Evolutionary conservation across 345 rosid species (phyloP).

Genomic region (Punica granatum): DNA sequence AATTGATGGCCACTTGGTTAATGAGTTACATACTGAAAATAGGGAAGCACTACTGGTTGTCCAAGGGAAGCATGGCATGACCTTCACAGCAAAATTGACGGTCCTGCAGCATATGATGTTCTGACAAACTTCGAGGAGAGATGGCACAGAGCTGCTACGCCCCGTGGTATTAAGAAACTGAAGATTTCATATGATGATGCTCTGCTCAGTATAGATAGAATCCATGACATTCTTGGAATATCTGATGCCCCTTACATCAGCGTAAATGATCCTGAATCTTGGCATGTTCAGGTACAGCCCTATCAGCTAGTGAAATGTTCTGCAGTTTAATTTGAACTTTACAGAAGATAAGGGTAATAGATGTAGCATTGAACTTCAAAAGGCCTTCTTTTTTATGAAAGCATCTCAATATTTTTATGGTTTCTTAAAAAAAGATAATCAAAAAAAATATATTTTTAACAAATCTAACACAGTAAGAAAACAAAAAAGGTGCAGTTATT

Average conservation of each 20-base stretch:
- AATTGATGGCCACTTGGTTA: background rate
- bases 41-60: constrained; percentile 68
- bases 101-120: constrained; percentile 96
- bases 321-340: background rate
- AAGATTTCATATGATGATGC: constrained; percentile 76
- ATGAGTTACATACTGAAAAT: background rate
- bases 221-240: constrained; percentile 68
- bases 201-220: constrained; percentile 62
- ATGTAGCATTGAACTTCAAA: background rate
- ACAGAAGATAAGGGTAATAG: background rate
- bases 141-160: constrained; percentile 81
- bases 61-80: constrained; percentile 99
- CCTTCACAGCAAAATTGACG: constrained; percentile 83
- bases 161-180: constrained; percentile 65
- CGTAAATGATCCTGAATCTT: constrained; percentile 58
- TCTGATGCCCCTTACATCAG: constrained; percentile 38
- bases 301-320: background rate
- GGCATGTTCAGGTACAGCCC: constrained; percentile 82
- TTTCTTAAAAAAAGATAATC: background rate
- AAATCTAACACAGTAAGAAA: background rate
- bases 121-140: constrained; percentile 91
- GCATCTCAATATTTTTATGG: background rate
- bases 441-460: background rate
- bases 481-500: background rate
- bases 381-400: background rate